A percentile compares a stretch with the other conserved stretches of the same genome.
These are phyloP conservation scores for Aspergillus affinis DNA, from an alignment of 495 filamentous ascomycete genomes.

Conservation along the genomic window DNA sequence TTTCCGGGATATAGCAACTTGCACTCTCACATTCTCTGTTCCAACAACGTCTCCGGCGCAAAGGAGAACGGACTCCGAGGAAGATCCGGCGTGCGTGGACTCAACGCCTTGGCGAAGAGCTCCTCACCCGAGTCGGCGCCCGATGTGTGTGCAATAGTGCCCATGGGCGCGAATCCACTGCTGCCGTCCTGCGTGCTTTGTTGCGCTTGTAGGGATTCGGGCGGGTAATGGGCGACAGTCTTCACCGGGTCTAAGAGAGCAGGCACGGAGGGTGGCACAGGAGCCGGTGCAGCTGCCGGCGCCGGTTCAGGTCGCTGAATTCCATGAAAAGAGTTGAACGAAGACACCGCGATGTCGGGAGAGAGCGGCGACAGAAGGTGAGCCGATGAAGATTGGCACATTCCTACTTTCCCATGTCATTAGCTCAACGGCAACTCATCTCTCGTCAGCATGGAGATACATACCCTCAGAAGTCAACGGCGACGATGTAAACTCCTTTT, in stretches of 20 bases:
- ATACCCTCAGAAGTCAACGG: conserved; percentile 46
- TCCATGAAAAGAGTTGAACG: conserved; percentile 57
- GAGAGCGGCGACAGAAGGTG: conserved; percentile 60
- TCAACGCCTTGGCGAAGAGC: conserved; percentile 77
- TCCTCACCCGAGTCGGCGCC: conserved; percentile 63
- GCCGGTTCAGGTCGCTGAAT: conserved; percentile 14
- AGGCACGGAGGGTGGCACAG: conserved; percentile 26
- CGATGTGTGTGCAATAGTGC: conserved; percentile 22
- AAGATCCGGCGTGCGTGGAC: conserved; percentile 76
- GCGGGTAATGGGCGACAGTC: conserved; percentile 41
- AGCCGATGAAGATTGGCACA: conserved; percentile 1
- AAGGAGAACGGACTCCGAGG: conserved; percentile 70
- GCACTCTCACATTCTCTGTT: neutral
- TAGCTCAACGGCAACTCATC: neutral
- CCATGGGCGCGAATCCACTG: conserved; percentile 39
- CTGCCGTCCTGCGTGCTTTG: conserved; percentile 37
- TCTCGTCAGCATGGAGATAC: conserved; percentile 7
- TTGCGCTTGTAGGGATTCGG: conserved; percentile 39
- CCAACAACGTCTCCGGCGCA: conserved; percentile 22
- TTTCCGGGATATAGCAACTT: no score
- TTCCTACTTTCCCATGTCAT: neutral
- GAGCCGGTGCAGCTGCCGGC: conserved; percentile 16
- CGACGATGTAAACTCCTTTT: conserved; percentile 34
- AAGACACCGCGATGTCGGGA: conserved; percentile 65
- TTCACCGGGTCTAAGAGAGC: conserved; percentile 17